Percentiles rank a stretch among this genome's conserved stretches.
Conservation (phyloP, 768 basidiomycete genomes). For the Leccinum incarnatum region DNA sequence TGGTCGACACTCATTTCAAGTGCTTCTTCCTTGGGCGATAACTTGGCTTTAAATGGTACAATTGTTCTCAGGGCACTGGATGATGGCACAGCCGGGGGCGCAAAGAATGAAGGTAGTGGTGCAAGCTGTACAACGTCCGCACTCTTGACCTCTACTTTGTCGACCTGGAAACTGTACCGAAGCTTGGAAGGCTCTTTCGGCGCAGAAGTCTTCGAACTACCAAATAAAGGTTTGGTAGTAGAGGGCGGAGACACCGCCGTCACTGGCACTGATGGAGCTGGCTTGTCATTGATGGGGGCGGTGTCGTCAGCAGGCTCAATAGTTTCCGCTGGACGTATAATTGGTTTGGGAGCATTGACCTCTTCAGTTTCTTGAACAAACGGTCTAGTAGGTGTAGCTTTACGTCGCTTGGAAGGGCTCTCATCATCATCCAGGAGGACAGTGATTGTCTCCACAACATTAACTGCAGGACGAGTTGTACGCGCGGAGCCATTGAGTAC, state of each 20-base stretch:
- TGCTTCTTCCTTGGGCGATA: conserved; percentile 29
- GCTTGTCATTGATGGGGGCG: conserved; percentile 16
- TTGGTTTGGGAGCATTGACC: conserved; percentile 22
- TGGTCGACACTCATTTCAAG: conserved; percentile 29
- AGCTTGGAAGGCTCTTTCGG: conserved; percentile 81
- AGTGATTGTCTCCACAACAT: conserved; percentile 35
- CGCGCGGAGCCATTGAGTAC: conserved; percentile 16
- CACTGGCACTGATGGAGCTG: background rate
- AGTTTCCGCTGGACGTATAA: conserved; percentile 36
- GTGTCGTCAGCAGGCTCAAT: conserved; percentile 36
- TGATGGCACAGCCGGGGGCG: conserved; percentile 29
- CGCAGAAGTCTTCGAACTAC: conserved; percentile 45
- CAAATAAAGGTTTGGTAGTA: conserved; percentile 21
- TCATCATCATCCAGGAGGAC: conserved; percentile 40
- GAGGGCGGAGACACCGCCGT: conserved; percentile 21
- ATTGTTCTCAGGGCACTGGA: background rate
- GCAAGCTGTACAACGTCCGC: conserved; percentile 8
- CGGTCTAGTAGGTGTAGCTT: conserved; percentile 30
- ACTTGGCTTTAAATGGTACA: conserved; percentile 18
- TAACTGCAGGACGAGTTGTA: background rate
- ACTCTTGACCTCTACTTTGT: conserved; percentile 37
- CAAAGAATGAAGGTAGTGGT: conserved; percentile 15
- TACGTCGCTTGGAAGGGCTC: conserved; percentile 46
- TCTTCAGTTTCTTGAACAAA: conserved; percentile 34
- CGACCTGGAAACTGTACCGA: conserved; percentile 66